Evolutionary conservation across 2,329 filamentous ascomycete species (phyloP), one percentile per base, ranked within the genome.

Genomic region (Pochonia chlamydosporia): DNA sequence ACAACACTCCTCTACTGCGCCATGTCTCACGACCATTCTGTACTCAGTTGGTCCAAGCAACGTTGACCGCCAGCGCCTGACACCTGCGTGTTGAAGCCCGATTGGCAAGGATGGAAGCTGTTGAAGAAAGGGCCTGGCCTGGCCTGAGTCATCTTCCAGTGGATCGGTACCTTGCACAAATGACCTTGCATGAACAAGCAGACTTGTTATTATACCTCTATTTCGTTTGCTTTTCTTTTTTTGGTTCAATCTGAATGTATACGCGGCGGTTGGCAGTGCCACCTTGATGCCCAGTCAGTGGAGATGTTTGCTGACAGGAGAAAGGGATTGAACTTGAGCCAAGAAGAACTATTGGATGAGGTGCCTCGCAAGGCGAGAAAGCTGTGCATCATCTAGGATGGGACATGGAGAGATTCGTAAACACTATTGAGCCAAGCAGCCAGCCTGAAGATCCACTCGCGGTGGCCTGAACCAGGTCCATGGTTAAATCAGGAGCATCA

Each of bases 241-340:
- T 36, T 36, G 13, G 10, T 18, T 7, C 33, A 7, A 10, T 18
- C n/a, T 36, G 33, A 4, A 36, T 9, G 10, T 18, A n/a, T 10
- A 20, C 33, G 7, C n/a, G 16, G 3, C 26, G 26, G 26, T 28
- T 7, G 13, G 20, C n/a, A 7, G 31, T 35, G 31, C 35, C 11
- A 23, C 10, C 23, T 48, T 40, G 46, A 35, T 48, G 46, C 46
- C 46, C 46, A 48, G 46, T 24, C 46, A 21, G 41, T 39, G 46
- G 33, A 24, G 14, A 23, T 16, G 11, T 5, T n/a, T 8, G 24
- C 26, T 42, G 5, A 28, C 26, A 28, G 13, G 26, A 28, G 7
- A 8, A 13, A 28, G 7, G 26, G 26, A 7, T 7, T 13, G 13
- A 13, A 7, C 13, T 28, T 13, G n/a, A n/a, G n/a, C 26, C 26